Conservation (phyloP, 768 basidiomycete species). For the Suillus weaverae region DNA sequence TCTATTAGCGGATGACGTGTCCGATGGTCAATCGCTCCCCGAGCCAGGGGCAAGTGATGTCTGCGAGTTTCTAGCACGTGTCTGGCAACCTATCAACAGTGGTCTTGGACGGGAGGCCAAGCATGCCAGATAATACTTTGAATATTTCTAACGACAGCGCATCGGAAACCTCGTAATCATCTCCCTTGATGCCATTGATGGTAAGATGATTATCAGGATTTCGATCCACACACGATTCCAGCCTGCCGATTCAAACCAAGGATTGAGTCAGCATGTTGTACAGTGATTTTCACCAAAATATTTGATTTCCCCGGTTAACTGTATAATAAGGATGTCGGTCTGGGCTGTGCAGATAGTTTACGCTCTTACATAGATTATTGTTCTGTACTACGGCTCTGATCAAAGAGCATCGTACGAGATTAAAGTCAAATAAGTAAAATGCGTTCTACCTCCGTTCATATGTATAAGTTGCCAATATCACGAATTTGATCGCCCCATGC, state of each 20-base stretch:
- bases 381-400: neutral
- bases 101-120: neutral
- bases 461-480: neutral
- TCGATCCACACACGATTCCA: neutral
- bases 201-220: neutral
- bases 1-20: neutral
- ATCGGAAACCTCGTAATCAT: neutral
- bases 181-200: neutral
- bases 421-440: neutral
- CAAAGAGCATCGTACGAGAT: neutral
- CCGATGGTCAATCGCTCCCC: neutral
- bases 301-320: neutral
- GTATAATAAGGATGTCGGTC: too few relatives aligned
- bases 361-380: neutral
- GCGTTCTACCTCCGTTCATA: neutral
- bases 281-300: neutral
- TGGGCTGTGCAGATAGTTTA: neutral
- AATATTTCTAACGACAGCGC: neutral
- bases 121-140: neutral
- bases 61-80: neutral
- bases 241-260: neutral
- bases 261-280: neutral
- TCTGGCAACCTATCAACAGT: neutral
- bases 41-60: neutral
- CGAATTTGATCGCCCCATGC: neutral